These are phyloP conservation scores for Fusarium equiseti DNA, from an alignment of 2,329 filamentous ascomycete genomes.

Conservation along the genomic window DNA sequence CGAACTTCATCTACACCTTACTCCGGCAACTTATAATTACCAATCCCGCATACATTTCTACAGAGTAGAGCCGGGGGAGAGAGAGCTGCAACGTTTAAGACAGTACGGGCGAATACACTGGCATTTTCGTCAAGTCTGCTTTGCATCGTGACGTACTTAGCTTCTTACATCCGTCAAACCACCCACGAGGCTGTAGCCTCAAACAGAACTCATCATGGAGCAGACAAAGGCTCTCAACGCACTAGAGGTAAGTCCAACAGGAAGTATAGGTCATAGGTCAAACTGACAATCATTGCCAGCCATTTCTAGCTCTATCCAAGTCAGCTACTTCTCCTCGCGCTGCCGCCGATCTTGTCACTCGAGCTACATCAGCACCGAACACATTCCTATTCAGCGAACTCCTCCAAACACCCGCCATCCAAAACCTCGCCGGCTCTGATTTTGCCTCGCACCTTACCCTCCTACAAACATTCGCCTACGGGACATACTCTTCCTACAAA, in stretches of 20 bases:
- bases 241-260: slow-evolving; percentile 63
- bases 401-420: slow-evolving; percentile 83
- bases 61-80: not conserved
- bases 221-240: slow-evolving; percentile 76
- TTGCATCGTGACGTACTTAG: slow-evolving; percentile 11
- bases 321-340: slow-evolving; percentile 86
- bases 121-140: not conserved
- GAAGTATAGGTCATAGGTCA: fast-evolving
- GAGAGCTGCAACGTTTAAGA: not conserved
- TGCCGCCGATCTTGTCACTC: slow-evolving; percentile 85
- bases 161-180: slow-evolving; percentile 10
- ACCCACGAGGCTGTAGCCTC: slow-evolving; percentile 44
- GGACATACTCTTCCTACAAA: slow-evolving; percentile 83
- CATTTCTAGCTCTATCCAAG: slow-evolving; percentile 91
- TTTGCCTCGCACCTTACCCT: slow-evolving; percentile 74
- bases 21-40: slow-evolving; percentile 5
- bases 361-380: slow-evolving; percentile 89
- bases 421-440: slow-evolving; percentile 75
- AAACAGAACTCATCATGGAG: slow-evolving; percentile 68
- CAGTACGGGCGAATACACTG: not conserved
- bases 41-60: not conserved
- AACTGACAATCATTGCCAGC: slow-evolving; percentile 64
- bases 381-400: slow-evolving; percentile 96
- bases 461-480: slow-evolving; percentile 91
- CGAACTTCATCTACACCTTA: slow-evolving; percentile 15